Base-by-base conservation (phyloP, 768 basidiomycete genomes). In the Pleurotus citrinopileatus region DNA sequence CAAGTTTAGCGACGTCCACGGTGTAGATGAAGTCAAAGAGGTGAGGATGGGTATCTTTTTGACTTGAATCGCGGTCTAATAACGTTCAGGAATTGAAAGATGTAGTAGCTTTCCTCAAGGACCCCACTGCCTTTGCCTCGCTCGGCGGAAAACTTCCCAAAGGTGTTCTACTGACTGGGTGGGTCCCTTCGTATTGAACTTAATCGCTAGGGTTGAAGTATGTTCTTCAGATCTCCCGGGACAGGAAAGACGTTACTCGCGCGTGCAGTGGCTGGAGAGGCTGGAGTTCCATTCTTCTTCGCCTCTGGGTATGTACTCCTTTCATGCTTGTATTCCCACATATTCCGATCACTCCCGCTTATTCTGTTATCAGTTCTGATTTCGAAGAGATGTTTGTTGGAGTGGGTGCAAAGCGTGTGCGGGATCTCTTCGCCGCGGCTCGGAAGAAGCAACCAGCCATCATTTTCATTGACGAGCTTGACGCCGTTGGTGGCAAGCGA, bases 231-330 rank as follows among this genome's bases (percentile, higher is more conserved):
- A 20, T 85, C 88, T 20, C 92, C 93, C 26, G 93, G 96, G 58
- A 98, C 97, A 13, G 97, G 97, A 66, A 99, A 99, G 76, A 99
- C 97, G 2, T 82, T 98, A 81, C 78, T 99, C n/a, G 97, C 97
- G 4, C 78, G 96, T 56, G 97, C 97, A 7, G 88, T 98, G 4
- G 97, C 97, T 2, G 97, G 97, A 43, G 97, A 99, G 74, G 97
- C 97, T 13, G 95, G 89, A 13, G 97, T 99, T 37, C 94, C 94
- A 0, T 99, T 99, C 77, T 86, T 98, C 69, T 97, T 95, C 64
- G 94, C 96, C 29, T 93, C 91, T 28, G 97, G 96, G 85, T 86
- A 63, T 61, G 78, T 61, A 43, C 9, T 42, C 32, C 44, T 4
- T 42, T 46, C 38, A 53, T 38, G 22, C 7, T 15, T 38, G 55